These are phyloP conservation scores for Albugo laibachii DNA, from an alignment of 352 stramenopile genomes.

Conservation along the genomic window DNA sequence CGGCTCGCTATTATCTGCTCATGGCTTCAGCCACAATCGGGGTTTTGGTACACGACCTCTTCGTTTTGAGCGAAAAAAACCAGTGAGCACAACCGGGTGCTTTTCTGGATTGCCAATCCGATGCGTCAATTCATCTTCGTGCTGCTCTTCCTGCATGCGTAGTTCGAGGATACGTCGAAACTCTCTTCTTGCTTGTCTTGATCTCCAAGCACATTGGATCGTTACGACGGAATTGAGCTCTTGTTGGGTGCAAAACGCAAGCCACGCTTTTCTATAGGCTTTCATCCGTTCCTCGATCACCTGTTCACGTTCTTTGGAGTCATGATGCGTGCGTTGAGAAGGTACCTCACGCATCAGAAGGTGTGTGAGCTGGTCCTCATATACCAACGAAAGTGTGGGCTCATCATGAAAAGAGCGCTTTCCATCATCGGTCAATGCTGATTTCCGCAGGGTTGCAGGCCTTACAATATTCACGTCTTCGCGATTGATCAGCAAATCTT, in stretches of 20 bases:
- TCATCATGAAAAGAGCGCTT: neutral
- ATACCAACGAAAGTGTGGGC: constrained; percentile 15
- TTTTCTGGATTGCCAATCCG: no score
- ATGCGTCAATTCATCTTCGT: constrained; percentile 14
- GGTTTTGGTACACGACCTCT: no score
- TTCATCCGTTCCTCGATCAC: constrained; percentile 24
- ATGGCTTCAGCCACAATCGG: no score
- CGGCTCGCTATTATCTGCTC: no score
- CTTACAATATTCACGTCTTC: neutral
- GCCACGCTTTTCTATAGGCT: constrained; percentile 15
- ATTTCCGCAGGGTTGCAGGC: neutral
- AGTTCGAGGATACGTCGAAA: constrained; percentile 37
- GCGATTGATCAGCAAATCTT: neutral
- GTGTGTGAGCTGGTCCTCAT: constrained; percentile 30
- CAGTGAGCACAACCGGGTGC: no score
- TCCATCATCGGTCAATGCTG: neutral
- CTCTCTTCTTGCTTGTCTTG: constrained; percentile 29
- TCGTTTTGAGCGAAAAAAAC: no score
- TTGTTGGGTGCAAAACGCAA: constrained; percentile 18
- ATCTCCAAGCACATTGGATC: constrained; percentile 59
- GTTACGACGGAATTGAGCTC: constrained; percentile 30
- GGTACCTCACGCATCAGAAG: constrained; percentile 6
- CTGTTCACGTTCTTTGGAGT: constrained; percentile 10
- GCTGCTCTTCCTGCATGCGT: constrained; percentile 41
- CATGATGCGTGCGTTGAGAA: constrained; percentile 11